These are phyloP conservation scores for Rhytidiadelphus loreus DNA, from an alignment of 225 moss, liverwort and hornwort species.

Conservation along the genomic window DNA sequence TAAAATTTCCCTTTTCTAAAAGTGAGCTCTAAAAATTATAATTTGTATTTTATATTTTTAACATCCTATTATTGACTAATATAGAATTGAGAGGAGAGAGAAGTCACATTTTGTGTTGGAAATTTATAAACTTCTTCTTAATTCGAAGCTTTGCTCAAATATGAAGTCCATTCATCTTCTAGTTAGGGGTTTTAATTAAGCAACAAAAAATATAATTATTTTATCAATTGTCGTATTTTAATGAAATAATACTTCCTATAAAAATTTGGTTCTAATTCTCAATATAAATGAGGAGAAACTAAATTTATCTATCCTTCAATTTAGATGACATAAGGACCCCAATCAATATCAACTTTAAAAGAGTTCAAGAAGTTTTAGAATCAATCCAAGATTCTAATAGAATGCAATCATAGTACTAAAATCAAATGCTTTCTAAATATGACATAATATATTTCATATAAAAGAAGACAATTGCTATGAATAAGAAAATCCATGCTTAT, in stretches of 20 bases:
- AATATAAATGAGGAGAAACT: not conserved
- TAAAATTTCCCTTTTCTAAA: too few species aligned
- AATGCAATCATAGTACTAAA: not conserved
- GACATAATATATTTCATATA: not conserved
- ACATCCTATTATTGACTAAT: not conserved
- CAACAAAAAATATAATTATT: not conserved
- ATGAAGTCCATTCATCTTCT: not conserved
- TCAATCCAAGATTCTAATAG: not conserved
- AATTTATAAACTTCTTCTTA: not conserved
- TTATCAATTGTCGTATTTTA: not conserved
- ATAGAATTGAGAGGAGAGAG: not conserved
- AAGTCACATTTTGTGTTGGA: not conserved
- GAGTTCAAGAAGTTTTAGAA: not conserved
- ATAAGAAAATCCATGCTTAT: not conserved
- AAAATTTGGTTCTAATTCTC: not conserved
- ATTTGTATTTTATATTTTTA: not conserved
- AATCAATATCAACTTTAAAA: not conserved
- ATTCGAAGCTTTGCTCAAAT: too few species aligned
- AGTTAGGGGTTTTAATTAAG: not conserved
- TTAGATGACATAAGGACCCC: not conserved
- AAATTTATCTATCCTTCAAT: not conserved
- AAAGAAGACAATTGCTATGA: not conserved
- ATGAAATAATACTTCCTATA: rapidly evolving
- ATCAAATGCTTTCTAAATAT: not conserved
- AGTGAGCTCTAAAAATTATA: not conserved